These are phyloP conservation scores for Russula sp. DNA, from an alignment of 768 basidiomycete species.

Conservation along the genomic window DNA sequence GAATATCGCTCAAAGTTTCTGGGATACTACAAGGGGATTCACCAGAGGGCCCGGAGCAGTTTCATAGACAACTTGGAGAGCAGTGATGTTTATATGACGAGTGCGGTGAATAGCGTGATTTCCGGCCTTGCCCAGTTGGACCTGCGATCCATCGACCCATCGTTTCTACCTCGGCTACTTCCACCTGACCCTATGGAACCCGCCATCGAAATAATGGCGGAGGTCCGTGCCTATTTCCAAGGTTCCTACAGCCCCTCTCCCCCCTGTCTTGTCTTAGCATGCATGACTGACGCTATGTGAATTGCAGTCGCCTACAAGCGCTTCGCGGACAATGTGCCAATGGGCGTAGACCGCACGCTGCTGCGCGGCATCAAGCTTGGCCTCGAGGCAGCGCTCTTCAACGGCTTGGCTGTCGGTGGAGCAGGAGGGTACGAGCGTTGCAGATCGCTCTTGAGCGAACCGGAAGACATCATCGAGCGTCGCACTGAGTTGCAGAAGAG, in stretches of 20 bases:
- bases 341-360: constrained; percentile 50
- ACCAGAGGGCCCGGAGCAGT: constrained; percentile 3
- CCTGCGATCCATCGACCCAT: constrained; percentile 33
- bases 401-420: constrained; percentile 45
- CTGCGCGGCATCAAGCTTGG: constrained; percentile 41
- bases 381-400: constrained; percentile 39
- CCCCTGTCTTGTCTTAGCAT: neutral
- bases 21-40: neutral
- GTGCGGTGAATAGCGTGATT: constrained; percentile 28
- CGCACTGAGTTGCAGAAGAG: constrained; percentile 47
- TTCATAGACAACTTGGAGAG: neutral
- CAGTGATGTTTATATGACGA: neutral
- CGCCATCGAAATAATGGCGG: constrained; percentile 59
- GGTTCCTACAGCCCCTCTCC: constrained; percentile 35
- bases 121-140: constrained; percentile 36
- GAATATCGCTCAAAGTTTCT: neutral
- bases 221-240: constrained; percentile 67
- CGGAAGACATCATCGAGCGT: constrained; percentile 33
- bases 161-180: constrained; percentile 44
- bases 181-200: constrained; percentile 47
- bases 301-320: constrained; percentile 49
- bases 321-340: constrained; percentile 49
- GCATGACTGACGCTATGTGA: neutral
- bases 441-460: constrained; percentile 45
- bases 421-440: constrained; percentile 41